These are phyloP conservation scores for Neurospora intermedia DNA, from an alignment of 495 filamentous ascomycete genomes.

Conservation along the genomic window DNA sequence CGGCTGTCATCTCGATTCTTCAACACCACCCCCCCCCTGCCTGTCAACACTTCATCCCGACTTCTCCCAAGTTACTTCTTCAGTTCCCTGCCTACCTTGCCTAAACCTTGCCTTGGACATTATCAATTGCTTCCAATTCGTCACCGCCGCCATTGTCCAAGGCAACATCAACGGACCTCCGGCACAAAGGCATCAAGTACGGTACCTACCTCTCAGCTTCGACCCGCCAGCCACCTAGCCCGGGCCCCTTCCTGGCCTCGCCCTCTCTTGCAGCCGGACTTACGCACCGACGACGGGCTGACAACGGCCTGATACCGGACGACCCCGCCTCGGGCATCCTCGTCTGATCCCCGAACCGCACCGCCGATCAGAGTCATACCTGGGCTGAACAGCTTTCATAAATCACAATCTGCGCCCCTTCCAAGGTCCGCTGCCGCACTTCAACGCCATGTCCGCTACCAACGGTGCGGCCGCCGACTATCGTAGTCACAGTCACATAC, in stretches of 20 bases:
- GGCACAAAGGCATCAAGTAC: not conserved
- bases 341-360: not conserved
- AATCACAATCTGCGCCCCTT: not conserved
- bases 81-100: not conserved
- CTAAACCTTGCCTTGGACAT: not conserved
- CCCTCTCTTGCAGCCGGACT: not conserved
- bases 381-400: not conserved
- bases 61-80: not conserved
- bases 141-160: not conserved
- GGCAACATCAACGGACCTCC: not conserved
- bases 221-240: not conserved
- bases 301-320: not conserved
- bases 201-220: not conserved
- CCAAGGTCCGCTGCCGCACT: not conserved
- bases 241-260: not conserved
- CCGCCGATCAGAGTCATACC: not conserved
- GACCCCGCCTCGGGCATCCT: not conserved
- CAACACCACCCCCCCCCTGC: not conserved
- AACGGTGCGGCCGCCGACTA: slow-evolving; percentile 23
- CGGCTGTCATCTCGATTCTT: not conserved
- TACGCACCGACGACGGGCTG: not conserved
- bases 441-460: not conserved
- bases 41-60: not conserved
- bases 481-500: slow-evolving; percentile 31
- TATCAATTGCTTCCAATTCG: not conserved